These are phyloP conservation scores for Colletotrichum shisoi DNA, from an alignment of 2,329 filamentous ascomycete species.

Conservation along the genomic window DNA sequence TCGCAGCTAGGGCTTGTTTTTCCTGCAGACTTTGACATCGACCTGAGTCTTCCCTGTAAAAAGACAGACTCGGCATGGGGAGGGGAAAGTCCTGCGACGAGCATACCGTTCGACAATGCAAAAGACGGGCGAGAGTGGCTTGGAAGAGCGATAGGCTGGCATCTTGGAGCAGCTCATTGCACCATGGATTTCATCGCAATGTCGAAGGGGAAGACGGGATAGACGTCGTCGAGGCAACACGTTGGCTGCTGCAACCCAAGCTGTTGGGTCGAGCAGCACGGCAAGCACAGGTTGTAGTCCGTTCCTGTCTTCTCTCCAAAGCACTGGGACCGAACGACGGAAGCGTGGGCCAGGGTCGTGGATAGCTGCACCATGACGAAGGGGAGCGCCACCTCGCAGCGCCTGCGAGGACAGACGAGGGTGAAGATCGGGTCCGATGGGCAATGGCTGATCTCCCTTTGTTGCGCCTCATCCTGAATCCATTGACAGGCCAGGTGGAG, in stretches of 20 bases:
- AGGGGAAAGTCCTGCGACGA: background rate
- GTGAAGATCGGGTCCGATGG: background rate
- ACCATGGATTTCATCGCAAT: background rate
- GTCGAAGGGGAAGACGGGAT: background rate
- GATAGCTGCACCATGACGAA: slow-evolving; percentile 25
- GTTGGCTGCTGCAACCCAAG: background rate
- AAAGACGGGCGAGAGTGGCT: slow-evolving; percentile 1
- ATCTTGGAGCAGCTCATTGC: background rate
- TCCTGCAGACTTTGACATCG: background rate
- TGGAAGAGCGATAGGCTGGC: background rate
- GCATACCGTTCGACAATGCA: background rate
- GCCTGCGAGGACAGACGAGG: background rate
- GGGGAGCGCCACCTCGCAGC: slow-evolving; percentile 11
- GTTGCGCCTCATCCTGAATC: background rate
- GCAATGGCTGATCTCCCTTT: background rate
- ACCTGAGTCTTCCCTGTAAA: slow-evolving; percentile 1
- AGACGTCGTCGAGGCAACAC: background rate
- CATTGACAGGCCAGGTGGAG: background rate
- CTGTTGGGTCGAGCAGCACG: background rate
- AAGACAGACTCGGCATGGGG: background rate
- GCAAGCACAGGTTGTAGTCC: background rate
- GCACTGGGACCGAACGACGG: slow-evolving; percentile 8
- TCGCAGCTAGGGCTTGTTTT: slow-evolving; percentile 24
- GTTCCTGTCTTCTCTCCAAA: slow-evolving; percentile 14
- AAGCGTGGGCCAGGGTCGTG: slow-evolving; percentile 4